These are phyloP conservation scores for Sugiyamaella chiloensis DNA, from an alignment of 805 yeast genomes.

Conservation along the genomic window DNA sequence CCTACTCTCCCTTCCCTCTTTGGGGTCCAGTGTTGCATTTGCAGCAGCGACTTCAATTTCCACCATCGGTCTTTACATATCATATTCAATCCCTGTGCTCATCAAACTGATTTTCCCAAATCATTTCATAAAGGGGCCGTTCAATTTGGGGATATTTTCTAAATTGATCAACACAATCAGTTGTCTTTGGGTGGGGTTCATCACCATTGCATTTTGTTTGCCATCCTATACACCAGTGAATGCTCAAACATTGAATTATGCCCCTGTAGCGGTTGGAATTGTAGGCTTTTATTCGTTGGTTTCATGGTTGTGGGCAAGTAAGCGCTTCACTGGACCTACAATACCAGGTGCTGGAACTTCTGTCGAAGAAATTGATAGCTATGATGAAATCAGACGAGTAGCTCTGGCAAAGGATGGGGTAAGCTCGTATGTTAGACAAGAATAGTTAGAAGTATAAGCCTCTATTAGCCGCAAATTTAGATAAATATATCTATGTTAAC, in stretches of 20 bases:
- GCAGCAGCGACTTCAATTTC: constrained; percentile 65
- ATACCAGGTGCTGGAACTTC: too few relatives aligned
- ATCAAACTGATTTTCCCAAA: constrained; percentile 49
- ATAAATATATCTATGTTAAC: too few relatives aligned
- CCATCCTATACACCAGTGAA: constrained; percentile 43
- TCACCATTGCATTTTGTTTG: constrained; percentile 58
- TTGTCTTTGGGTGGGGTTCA: constrained; percentile 49
- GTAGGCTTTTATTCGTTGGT: constrained; percentile 52
- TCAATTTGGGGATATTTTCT: constrained; percentile 55
- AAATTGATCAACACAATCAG: constrained; percentile 46
- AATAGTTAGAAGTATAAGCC: too few relatives aligned
- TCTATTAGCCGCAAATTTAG: too few relatives aligned
- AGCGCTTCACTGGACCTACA: constrained; percentile 55
- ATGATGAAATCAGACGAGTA: too few relatives aligned
- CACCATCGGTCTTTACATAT: constrained; percentile 57
- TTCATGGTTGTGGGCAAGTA: constrained; percentile 53
- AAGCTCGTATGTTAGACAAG: too few relatives aligned
- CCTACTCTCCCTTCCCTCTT: constrained; percentile 56
- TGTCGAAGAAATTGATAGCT: too few relatives aligned
- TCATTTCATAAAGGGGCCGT: constrained; percentile 60
- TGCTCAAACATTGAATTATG: constrained; percentile 58
- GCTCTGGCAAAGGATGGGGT: too few relatives aligned
- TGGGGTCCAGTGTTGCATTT: constrained; percentile 59
- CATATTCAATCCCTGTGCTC: constrained; percentile 61
- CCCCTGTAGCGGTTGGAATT: constrained; percentile 62